Evolutionary conservation across 441 rosid genomes (phyloP).

Genomic region (Jatropha podagrica): DNA sequence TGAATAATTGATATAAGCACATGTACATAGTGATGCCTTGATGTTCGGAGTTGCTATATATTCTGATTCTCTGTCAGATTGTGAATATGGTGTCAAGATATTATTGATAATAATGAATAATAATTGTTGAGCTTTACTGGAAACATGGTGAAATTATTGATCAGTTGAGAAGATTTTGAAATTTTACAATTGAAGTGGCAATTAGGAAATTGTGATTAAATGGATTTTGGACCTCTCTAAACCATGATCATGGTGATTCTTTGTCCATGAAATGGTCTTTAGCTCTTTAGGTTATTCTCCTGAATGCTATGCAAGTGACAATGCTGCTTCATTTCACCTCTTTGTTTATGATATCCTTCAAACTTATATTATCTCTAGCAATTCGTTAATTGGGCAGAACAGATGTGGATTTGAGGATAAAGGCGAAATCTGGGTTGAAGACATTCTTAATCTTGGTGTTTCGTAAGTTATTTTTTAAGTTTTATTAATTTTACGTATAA

Average conservation of each 20-base stretch:
- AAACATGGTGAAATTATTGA: not conserved
- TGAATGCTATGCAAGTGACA: not conserved
- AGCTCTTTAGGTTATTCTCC: not conserved
- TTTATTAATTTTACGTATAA: conserved; percentile 6
- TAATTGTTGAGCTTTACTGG: not conserved
- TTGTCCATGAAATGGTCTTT: not conserved
- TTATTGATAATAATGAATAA: no score
- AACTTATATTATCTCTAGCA: conserved; percentile 10
- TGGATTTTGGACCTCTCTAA: not conserved
- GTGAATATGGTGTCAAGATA: not conserved
- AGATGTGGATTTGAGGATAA: conserved; percentile 90
- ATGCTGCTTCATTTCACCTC: not conserved
- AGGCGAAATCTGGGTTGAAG: conserved; percentile 92
- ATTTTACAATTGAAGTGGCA: not conserved
- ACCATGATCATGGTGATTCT: not conserved
- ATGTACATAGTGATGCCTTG: not conserved
- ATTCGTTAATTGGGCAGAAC: conserved; percentile 54
- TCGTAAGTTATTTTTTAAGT: conserved; percentile 58
- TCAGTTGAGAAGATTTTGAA: not conserved
- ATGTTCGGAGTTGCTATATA: not conserved
- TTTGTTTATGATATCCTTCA: conserved; percentile 3
- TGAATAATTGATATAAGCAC: not conserved
- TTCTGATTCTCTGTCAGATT: not conserved
- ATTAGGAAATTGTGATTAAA: not conserved
- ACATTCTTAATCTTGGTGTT: conserved; percentile 93